Percentiles rank a stretch among this genome's conserved stretches.
Evolutionary conservation across 2,329 filamentous ascomycete species (phyloP).

Genomic region (Aspergillus aculeatus): DNA sequence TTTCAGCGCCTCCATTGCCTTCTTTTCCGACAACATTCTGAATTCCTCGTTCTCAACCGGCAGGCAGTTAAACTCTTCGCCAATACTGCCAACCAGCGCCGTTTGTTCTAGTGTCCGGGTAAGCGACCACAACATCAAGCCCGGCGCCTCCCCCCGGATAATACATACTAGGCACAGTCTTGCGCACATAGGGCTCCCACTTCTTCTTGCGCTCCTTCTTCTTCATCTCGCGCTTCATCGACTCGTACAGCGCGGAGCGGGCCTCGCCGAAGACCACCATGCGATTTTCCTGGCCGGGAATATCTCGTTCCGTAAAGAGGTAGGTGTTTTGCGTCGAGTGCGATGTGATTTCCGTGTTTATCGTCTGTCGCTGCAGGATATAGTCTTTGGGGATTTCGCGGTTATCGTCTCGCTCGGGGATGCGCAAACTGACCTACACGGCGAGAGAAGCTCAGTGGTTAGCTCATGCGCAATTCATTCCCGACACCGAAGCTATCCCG

Average conservation of each 20-base stretch:
- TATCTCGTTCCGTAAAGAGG: conserved; percentile 89
- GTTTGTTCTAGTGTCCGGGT: conserved; percentile 66
- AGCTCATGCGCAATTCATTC: conserved; percentile 1
- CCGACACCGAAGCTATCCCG: too few relatives aligned
- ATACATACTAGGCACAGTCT: conserved; percentile 68
- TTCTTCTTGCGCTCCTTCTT: conserved; percentile 52
- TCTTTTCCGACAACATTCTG: conserved; percentile 58
- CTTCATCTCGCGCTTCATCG: conserved; percentile 45
- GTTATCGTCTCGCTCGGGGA: conserved; percentile 68
- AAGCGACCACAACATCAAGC: conserved; percentile 1
- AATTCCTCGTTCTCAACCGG: conserved; percentile 72
- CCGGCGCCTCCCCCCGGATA: too few relatives aligned
- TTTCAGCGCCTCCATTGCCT: conserved; percentile 60
- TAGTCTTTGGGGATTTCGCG: conserved; percentile 83
- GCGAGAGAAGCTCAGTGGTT: conserved; percentile 21
- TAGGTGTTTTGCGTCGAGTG: conserved; percentile 73
- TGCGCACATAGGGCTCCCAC: conserved; percentile 57
- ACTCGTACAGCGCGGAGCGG: conserved; percentile 48
- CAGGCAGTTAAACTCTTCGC: conserved; percentile 73
- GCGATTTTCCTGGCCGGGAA: conserved; percentile 67
- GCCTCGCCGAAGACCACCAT: conserved; percentile 44
- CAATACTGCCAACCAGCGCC: conserved; percentile 68
- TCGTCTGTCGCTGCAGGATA: conserved; percentile 68
- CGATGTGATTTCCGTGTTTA: conserved; percentile 43
- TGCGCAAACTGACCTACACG: conserved; percentile 65